Evolutionary conservation across 768 basidiomycete genomes (phyloP).

Genomic region (Boletus bicolor): DNA sequence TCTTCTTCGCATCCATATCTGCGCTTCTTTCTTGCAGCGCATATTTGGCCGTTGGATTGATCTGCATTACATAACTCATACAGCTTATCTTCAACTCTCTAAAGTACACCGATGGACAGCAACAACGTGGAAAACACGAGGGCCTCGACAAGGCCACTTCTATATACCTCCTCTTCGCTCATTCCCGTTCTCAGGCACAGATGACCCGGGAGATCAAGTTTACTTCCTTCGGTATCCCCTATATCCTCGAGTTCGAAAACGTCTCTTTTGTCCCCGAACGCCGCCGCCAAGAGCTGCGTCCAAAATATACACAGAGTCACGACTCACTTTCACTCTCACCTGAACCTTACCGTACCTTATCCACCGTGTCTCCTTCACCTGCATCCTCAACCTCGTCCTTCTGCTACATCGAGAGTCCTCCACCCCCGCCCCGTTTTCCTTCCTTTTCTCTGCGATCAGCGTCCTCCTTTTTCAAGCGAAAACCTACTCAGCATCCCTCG

Average conservation of each 20-base stretch:
- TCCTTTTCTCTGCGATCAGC: slow-evolving; percentile 19
- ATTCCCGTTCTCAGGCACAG: background rate
- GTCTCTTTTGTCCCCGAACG: slow-evolving; percentile 17
- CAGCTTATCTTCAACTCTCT: slow-evolving; percentile 1
- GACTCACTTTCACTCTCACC: no score
- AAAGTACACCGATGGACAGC: no score
- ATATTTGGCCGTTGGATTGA: background rate
- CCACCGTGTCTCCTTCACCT: slow-evolving; percentile 2
- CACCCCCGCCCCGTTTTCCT: slow-evolving; percentile 8
- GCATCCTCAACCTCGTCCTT: slow-evolving; percentile 26
- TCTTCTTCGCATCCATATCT: background rate
- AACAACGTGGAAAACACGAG: slow-evolving; percentile 8
- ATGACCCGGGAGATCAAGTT: slow-evolving; percentile 29
- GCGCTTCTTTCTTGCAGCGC: background rate
- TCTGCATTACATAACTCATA: slow-evolving; percentile 3
- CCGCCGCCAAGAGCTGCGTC: background rate
- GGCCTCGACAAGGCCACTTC: background rate
- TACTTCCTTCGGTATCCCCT: slow-evolving; percentile 29
- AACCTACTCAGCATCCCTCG: background rate
- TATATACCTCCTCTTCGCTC: background rate
- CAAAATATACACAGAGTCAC: no score
- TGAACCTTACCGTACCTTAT: background rate
- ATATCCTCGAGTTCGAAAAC: slow-evolving; percentile 29
- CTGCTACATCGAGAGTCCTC: slow-evolving; percentile 26
- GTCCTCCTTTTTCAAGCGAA: slow-evolving; percentile 27